Percentiles rank a stretch among this genome's conserved stretches.
These are phyloP conservation scores for Pyricularia grisea DNA, from an alignment of 2,329 filamentous ascomycete genomes.

Conservation along the genomic window DNA sequence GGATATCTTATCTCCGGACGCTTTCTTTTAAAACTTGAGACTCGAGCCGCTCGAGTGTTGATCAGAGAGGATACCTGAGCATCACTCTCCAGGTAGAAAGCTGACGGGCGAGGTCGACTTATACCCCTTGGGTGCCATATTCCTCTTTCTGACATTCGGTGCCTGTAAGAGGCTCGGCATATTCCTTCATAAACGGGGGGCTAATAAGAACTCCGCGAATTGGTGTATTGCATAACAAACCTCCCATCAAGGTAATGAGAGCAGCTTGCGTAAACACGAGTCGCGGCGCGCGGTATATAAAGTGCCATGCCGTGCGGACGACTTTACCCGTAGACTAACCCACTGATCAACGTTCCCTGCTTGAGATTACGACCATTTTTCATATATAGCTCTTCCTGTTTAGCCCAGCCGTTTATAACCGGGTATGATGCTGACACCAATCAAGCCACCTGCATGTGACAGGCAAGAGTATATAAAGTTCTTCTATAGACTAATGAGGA, in stretches of 20 bases:
- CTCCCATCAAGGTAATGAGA: not conserved
- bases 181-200: not conserved
- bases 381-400: not conserved
- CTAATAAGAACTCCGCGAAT: not conserved
- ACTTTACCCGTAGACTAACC: not conserved
- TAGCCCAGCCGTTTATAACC: not conserved
- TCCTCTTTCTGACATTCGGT: not conserved
- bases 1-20: not conserved
- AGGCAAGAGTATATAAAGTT: not conserved
- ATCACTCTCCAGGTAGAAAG: not conserved
- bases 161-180: not conserved
- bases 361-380: not conserved
- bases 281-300: not conserved
- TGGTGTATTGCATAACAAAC: not conserved
- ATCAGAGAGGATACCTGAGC: not conserved
- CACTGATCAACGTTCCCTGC: not conserved
- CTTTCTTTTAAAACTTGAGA: not conserved
- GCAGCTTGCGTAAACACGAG: not conserved
- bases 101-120: not conserved
- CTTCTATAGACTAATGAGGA: not conserved
- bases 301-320: not conserved
- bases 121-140: not conserved
- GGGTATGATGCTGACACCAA: not conserved
- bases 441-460: not conserved
- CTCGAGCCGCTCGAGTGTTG: not conserved